Percentiles rank a stretch among this genome's conserved stretches.
Evolutionary conservation across 148 eudicot genomes (phyloP).

Genomic region (Selenicereus undatus): DNA sequence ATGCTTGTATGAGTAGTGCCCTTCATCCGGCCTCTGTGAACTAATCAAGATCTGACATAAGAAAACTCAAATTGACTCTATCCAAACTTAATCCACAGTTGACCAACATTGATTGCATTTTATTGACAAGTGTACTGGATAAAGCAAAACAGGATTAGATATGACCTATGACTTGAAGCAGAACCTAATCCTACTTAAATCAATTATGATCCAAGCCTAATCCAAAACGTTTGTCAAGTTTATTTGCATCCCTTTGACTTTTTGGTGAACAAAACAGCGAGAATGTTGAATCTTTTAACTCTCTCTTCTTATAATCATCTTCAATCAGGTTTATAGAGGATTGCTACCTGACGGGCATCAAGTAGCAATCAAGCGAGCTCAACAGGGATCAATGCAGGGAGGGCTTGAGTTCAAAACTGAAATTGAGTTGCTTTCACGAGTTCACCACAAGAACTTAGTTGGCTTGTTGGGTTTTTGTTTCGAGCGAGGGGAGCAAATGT

Average conservation of each 20-base stretch:
- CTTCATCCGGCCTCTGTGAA: no score
- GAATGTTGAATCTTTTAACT: not conserved
- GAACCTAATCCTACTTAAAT: no score
- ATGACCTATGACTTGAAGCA: no score
- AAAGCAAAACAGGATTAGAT: no score
- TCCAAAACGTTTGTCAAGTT: no score
- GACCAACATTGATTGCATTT: no score
- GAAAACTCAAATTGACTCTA: no score
- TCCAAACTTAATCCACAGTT: no score
- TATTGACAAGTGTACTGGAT: no score
- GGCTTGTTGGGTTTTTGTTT: slow-evolving; percentile 84
- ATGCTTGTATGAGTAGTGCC: no score
- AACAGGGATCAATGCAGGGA: slow-evolving; percentile 84
- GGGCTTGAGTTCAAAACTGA: slow-evolving; percentile 90
- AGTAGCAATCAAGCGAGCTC: slow-evolving; percentile 83
- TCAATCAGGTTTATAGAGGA: slow-evolving; percentile 63
- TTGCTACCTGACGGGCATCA: slow-evolving; percentile 56
- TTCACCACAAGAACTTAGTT: slow-evolving; percentile 93
- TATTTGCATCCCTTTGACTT: not conserved
- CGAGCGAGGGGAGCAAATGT: slow-evolving; percentile 81
- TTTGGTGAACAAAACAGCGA: not conserved
- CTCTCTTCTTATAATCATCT: not conserved
- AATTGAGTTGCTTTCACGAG: slow-evolving; percentile 90
- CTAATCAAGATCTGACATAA: no score
- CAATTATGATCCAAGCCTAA: no score